Conservation (phyloP, 2,329 filamentous ascomycete species). For the Lecanoromycetidae sp. region DNA sequence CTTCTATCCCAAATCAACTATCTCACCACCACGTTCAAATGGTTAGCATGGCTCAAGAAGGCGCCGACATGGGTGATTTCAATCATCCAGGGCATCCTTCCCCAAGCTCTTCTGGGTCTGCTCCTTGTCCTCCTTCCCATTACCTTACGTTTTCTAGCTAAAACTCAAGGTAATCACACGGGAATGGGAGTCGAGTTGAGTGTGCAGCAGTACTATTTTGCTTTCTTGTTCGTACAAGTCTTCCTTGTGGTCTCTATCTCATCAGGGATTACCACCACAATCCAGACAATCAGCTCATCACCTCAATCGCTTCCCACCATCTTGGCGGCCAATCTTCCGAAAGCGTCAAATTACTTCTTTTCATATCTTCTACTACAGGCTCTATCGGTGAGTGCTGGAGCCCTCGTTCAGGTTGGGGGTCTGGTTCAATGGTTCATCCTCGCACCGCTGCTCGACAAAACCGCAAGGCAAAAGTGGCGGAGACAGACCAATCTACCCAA, state of each 20-base stretch:
- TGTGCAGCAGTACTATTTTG: constrained; percentile 89
- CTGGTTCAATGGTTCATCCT: constrained; percentile 72
- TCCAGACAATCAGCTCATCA: constrained; percentile 52
- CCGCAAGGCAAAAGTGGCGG: constrained; percentile 67
- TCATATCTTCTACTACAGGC: constrained; percentile 96
- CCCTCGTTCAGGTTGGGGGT: constrained; percentile 69
- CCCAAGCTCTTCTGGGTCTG: constrained; percentile 61
- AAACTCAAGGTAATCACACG: constrained; percentile 68
- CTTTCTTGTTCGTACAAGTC: constrained; percentile 86
- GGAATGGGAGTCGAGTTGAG: constrained; percentile 64
- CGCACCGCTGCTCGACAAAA: constrained; percentile 70
- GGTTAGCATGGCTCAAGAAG: constrained; percentile 57
- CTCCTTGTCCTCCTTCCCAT: constrained; percentile 72
- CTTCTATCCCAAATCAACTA: constrained; percentile 64
- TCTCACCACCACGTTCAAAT: constrained; percentile 52
- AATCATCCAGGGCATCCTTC: constrained; percentile 74
- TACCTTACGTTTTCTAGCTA: constrained; percentile 60
- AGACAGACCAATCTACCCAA: constrained; percentile 67
- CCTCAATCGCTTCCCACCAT: constrained; percentile 56
- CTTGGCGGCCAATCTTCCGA: constrained; percentile 68
- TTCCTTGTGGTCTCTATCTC: constrained; percentile 88
- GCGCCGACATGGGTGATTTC: constrained; percentile 51
- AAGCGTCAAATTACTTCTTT: constrained; percentile 92
- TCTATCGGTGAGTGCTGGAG: constrained; percentile 78
- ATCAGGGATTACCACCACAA: constrained; percentile 55